These are phyloP conservation scores for Nemania sp. DNA, from an alignment of 2,329 filamentous ascomycete genomes.

Conservation along the genomic window DNA sequence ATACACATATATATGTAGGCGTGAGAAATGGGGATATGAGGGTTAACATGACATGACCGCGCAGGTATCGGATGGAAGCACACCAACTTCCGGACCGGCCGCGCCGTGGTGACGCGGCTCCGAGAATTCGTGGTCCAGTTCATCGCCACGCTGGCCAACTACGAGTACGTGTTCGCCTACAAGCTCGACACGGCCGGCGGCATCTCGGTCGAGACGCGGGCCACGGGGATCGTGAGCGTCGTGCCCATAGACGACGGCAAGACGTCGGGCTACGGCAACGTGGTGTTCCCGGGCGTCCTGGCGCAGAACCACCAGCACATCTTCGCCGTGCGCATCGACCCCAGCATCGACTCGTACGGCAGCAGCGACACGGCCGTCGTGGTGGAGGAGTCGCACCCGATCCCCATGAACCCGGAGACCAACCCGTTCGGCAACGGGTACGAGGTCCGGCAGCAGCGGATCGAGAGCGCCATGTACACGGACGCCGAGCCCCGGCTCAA, in stretches of 20 bases:
- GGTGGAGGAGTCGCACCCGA: constrained; percentile 40
- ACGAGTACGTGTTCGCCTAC: constrained; percentile 71
- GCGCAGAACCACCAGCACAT: constrained; percentile 72
- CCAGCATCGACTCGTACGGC: constrained; percentile 53
- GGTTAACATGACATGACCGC: neutral
- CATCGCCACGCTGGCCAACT: constrained; percentile 71
- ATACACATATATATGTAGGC: too few relatives aligned
- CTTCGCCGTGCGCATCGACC: constrained; percentile 68
- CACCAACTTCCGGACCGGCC: constrained; percentile 67
- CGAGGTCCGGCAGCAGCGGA: constrained; percentile 52
- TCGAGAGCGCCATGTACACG: constrained; percentile 52
- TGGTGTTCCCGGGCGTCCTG: constrained; percentile 65
- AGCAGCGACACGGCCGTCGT: constrained; percentile 36
- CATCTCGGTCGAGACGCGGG: constrained; percentile 64
- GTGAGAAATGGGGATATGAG: neutral
- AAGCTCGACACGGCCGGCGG: constrained; percentile 67
- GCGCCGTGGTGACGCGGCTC: constrained; percentile 64
- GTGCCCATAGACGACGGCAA: constrained; percentile 63
- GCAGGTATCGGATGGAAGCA: constrained; percentile 69
- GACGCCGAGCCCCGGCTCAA: constrained; percentile 60
- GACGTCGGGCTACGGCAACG: constrained; percentile 60
- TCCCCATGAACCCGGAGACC: constrained; percentile 50
- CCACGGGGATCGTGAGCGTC: constrained; percentile 70
- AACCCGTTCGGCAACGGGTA: constrained; percentile 69
- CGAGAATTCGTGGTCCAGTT: constrained; percentile 69